Evolutionary conservation across 768 basidiomycete genomes (phyloP), one percentile per base, ranked within the genome.

Genomic region (Collybiopsis confluens): DNA sequence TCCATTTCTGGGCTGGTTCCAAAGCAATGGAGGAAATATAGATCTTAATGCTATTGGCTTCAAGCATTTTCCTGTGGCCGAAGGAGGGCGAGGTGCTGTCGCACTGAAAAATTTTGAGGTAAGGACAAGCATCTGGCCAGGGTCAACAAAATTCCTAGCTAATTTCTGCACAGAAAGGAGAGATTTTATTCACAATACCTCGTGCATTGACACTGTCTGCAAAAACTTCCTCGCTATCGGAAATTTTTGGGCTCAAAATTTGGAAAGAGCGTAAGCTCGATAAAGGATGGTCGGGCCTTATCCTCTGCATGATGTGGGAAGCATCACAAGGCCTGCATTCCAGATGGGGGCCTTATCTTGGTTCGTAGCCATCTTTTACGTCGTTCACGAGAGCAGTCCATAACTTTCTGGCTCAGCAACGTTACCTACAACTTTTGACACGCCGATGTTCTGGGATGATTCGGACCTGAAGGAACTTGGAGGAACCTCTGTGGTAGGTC

Each of bases 231-330:
- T 52, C 68, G 1, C 77, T 98, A 1, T 85, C 83, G 1, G 48
- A 66, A 15, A 71, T 74, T 2, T 75, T 98, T 43, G 84, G 87
- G 16, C 47, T 69, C 6, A 73, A 76, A 10, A 78, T 77, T 27
- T 98, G 94, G 94, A 80, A 72, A 58, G 67, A 65, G 21, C 66
- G 73, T 53, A 68, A 71, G 18, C 67, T 98, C 54, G 74, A 86
- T 47, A 69, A 79, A 53, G 86, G 92, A 7, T 99, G 97, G 97
- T 73, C 79, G 1, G 88, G 88, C 2, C 70, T 98, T 42, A 98
- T 99, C 55, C 73, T 98, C 36, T 90, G 86, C 58, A 88, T 99
- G 85, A 92, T 98, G 89, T 97, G 91, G 90, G 97, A 99, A 68
- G 81, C 80, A 51, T 79, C 84, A 3, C 77, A 77, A 58, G 83